Percentiles rank a stretch among this genome's conserved stretches.
Evolutionary conservation across 306 rosid species (phyloP).

Genomic region (Pueraria montana): DNA sequence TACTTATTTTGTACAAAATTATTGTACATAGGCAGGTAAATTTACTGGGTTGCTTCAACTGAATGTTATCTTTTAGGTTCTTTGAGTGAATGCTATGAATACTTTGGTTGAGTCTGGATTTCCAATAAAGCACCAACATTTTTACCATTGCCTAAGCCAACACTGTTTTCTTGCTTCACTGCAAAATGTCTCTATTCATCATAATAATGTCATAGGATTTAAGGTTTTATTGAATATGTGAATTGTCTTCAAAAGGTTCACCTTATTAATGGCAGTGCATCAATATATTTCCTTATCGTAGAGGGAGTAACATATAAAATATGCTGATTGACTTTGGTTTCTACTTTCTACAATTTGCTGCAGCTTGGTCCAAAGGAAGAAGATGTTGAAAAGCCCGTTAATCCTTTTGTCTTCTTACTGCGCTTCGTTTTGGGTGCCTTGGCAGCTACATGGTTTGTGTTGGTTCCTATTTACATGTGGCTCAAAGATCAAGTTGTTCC

Average conservation of each 20-base stretch:
- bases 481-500: constrained; percentile 89
- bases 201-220: constrained; percentile 11
- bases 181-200: constrained; percentile 30
- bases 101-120: constrained; percentile 28
- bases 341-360: constrained; percentile 43
- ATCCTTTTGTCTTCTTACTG: constrained; percentile 62
- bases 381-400: constrained; percentile 75
- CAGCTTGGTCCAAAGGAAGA: constrained; percentile 99
- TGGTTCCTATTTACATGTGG: constrained; percentile 96
- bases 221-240: constrained; percentile 9
- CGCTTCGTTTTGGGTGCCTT: constrained; percentile 80
- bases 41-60: constrained; percentile 18
- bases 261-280: not conserved
- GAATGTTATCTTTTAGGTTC: constrained; percentile 25
- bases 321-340: constrained; percentile 43
- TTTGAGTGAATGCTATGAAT: constrained; percentile 23
- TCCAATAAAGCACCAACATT: not conserved
- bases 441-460: constrained; percentile 84
- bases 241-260: not conserved
- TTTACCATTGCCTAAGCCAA: constrained; percentile 28
- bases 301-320: constrained; percentile 28
- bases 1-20: not conserved
- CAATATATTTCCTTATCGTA: constrained; percentile 20
- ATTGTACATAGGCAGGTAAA: not conserved
- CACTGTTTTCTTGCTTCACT: constrained; percentile 26